phyloP scores from a whole-genome alignment of 345 rosid species.

The Populus deltoides region DNA sequence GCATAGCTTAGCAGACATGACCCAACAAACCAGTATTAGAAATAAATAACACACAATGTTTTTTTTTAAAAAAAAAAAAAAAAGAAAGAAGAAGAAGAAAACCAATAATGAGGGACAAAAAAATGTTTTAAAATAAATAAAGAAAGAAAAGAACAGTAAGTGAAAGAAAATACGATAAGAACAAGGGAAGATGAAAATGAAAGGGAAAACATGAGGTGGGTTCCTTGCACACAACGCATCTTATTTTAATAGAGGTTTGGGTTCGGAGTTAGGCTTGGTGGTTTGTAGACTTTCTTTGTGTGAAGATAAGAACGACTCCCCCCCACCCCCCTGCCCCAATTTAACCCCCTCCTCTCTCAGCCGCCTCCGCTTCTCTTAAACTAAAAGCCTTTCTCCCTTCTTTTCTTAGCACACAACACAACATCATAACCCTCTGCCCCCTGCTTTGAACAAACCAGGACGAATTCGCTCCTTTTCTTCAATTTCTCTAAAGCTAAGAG shows the following conservation, averaged over 20 bases:
- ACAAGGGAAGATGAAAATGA: conserved; percentile 8
- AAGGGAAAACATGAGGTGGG: conserved; percentile 10
- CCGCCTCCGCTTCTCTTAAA: conserved; percentile 20
- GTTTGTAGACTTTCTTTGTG: conserved; percentile 21
- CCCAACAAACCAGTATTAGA: neutral
- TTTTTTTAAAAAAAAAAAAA: neutral
- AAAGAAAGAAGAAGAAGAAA: neutral
- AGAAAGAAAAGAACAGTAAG: neutral
- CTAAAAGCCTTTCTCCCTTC: neutral
- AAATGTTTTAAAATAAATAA: neutral
- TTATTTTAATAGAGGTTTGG: conserved; percentile 14
- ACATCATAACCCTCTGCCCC: neutral
- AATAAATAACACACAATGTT: neutral
- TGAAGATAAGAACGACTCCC: conserved; percentile 36
- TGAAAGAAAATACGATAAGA: conserved; percentile 1
- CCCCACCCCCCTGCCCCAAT: conserved; percentile 10
- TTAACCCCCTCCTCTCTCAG: conserved; percentile 2
- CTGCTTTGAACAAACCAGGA: neutral
- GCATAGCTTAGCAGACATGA: neutral
- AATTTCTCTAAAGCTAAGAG: conserved; percentile 1
- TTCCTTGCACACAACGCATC: conserved; percentile 28
- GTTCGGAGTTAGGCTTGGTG: conserved; percentile 36
- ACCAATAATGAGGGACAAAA: conserved; percentile 10
- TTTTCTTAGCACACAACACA: neutral
- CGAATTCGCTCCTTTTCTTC: neutral